Conservation (phyloP, 1,284 basidiomycete genomes). For the Cryptococcus sp. region DNA sequence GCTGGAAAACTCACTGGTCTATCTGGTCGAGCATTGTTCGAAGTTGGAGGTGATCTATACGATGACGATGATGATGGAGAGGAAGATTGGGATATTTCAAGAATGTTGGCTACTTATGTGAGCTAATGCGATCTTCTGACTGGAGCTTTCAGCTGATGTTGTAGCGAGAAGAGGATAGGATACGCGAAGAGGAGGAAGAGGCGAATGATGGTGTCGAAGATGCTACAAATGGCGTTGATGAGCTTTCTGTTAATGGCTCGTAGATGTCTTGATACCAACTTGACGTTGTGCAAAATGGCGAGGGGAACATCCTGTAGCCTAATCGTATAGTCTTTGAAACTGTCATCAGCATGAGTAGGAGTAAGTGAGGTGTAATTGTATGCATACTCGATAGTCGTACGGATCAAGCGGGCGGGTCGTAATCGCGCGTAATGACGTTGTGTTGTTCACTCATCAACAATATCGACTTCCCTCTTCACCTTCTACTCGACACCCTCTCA, state of each 20-base stretch:
- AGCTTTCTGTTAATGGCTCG: conserved; percentile 7
- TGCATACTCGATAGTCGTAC: too few species aligned
- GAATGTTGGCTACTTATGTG: conserved; percentile 44
- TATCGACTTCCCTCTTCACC: too few species aligned
- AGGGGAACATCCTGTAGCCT: too few species aligned
- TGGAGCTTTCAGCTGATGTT: neutral
- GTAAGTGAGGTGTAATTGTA: too few species aligned
- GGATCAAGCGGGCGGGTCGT: too few species aligned
- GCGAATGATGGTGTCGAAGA: conserved; percentile 51
- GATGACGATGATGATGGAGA: conserved; percentile 63
- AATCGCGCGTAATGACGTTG: too few species aligned
- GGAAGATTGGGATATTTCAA: conserved; percentile 48
- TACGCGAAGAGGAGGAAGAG: conserved; percentile 67
- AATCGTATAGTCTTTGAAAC: too few species aligned
- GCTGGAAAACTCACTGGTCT: conserved; percentile 91
- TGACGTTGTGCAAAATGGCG: too few species aligned
- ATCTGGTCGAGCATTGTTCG: conserved; percentile 95
- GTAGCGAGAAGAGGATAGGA: conserved; percentile 39
- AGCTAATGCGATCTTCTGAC: conserved; percentile 51
- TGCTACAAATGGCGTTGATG: conserved; percentile 11
- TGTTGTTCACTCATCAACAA: too few species aligned
- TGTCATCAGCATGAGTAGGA: too few species aligned
- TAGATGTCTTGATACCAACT: too few species aligned
- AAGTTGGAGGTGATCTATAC: conserved; percentile 95
- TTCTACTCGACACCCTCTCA: too few species aligned